phyloP scores from a whole-genome alignment of 495 filamentous ascomycete genomes.

The Penicillium chermesinum region DNA sequence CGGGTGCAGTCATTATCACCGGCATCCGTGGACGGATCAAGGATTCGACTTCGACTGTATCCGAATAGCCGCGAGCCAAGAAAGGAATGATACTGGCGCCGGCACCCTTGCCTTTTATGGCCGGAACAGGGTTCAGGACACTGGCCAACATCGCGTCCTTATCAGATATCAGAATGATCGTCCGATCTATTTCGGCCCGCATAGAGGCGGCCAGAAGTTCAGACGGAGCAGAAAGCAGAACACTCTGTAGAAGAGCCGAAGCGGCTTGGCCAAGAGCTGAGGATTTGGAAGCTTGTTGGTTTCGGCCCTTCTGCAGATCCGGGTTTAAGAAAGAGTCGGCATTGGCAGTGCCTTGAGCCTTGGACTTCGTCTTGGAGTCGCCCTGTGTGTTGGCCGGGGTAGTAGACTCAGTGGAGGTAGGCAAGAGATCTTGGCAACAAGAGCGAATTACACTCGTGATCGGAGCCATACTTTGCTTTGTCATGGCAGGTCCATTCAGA shows the following conservation, averaged over 20 bases:
- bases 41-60: constrained; percentile 61
- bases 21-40: constrained; percentile 66
- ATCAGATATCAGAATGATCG: constrained; percentile 62
- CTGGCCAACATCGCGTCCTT: constrained; percentile 71
- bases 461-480: constrained; percentile 55
- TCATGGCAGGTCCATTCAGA: constrained; percentile 57
- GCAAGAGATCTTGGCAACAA: constrained; percentile 61
- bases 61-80: constrained; percentile 54
- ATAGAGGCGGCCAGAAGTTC: constrained; percentile 56
- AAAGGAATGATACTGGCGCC: constrained; percentile 73
- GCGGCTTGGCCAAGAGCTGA: constrained; percentile 44
- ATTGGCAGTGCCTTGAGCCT: constrained; percentile 40
- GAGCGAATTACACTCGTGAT: constrained; percentile 52
- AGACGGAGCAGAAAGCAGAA: constrained; percentile 57
- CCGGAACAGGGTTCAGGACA: constrained; percentile 66
- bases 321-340: constrained; percentile 52
- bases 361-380: constrained; percentile 32
- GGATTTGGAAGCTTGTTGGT: constrained; percentile 16
- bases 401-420: constrained; percentile 32
- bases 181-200: constrained; percentile 69
- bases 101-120: constrained; percentile 49
- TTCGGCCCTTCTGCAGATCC: constrained; percentile 25
- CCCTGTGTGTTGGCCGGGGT: constrained; percentile 21
- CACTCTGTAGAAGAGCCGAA: constrained; percentile 51
- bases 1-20: constrained; percentile 34